Base-by-base conservation (phyloP, 331 rosid genomes). In the Saraca asoca region DNA sequence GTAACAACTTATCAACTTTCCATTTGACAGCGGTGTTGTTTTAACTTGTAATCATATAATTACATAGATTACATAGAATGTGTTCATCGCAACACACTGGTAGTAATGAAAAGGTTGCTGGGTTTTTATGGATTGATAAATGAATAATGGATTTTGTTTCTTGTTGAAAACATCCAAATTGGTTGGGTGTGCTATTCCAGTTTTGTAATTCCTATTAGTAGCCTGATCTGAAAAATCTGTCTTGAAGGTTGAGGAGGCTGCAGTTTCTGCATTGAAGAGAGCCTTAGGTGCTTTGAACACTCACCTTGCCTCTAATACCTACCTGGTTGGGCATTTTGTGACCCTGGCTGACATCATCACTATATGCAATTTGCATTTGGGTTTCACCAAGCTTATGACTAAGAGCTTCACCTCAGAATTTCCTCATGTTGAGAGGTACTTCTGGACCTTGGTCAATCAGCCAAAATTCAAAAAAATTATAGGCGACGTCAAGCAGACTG, bases 401-500 rank as follows among this genome's bases (percentile, higher is more conserved):
- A 89, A 87, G 83, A 92, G 88, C 75, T 79, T 85, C 85, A 83
- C 98, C 55, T 83, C 91, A 6, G 96, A 89, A 82, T 92, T 89
- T 65, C 96, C 96, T 64, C 95, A 91, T 43, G 96, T 89, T n/a
- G 92, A 91, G 77, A 80, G 98, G 71, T 85, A 89, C 82, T 92
- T 92, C 56, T 92, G 98, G 98, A 89, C 98, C 43, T 54, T 89
- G 93, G 93, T 92, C 74, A 83, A 92, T 73, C 98, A 92, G 72
- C 96, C 93, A 10, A 87, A 79, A 76, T 92, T 92, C 76, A 71
- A 79, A 56, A 89, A 92, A 83, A 17, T 87, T 6, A 1, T 92
- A 19, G 96, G 95, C 45, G 89, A 92, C 72, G 85, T 89, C 35
- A 73, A 87, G 84, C 98, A 92, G 80, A 55, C 79, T 0, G 98